Evolutionary conservation across 2,329 filamentous ascomycete genomes (phyloP).

Genomic region (Tolypocladium pustulatum): DNA sequence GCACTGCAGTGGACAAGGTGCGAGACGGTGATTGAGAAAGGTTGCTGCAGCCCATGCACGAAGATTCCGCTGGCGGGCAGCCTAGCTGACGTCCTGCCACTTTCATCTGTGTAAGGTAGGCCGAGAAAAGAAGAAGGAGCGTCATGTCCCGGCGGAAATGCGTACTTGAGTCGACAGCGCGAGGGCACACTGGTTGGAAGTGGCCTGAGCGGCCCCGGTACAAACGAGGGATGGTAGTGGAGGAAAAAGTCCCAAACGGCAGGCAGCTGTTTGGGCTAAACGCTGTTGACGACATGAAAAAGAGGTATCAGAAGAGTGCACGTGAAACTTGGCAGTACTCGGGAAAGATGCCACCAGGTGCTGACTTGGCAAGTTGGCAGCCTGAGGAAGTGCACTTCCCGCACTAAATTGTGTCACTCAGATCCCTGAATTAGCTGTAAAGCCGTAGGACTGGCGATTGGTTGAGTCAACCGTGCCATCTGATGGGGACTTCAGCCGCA

Average conservation of each 20-base stretch:
- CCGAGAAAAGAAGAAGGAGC: neutral
- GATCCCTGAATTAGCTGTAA: too few species aligned
- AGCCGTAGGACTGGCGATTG: too few species aligned
- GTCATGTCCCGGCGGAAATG: too few species aligned
- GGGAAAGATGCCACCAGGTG: neutral
- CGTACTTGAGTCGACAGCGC: neutral
- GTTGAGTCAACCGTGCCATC: neutral
- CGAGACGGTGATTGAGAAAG: neutral
- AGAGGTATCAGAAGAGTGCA: neutral
- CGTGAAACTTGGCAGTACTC: neutral
- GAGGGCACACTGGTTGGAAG: too few species aligned
- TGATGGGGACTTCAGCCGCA: neutral
- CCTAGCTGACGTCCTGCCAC: neutral
- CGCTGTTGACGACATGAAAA: neutral
- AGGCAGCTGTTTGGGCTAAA: neutral
- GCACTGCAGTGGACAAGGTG: neutral
- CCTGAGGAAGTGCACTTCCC: neutral
- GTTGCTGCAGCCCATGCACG: neutral
- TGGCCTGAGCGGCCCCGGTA: too few species aligned
- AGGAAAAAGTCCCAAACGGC: too few species aligned
- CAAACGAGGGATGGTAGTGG: too few species aligned
- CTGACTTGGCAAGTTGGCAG: neutral
- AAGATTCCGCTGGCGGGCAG: neutral
- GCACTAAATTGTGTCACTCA: neutral
- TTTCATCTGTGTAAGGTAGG: neutral